These are phyloP conservation scores for Tetragonia tetragonoides DNA, from an alignment of 148 eudicot species.

Conservation along the genomic window DNA sequence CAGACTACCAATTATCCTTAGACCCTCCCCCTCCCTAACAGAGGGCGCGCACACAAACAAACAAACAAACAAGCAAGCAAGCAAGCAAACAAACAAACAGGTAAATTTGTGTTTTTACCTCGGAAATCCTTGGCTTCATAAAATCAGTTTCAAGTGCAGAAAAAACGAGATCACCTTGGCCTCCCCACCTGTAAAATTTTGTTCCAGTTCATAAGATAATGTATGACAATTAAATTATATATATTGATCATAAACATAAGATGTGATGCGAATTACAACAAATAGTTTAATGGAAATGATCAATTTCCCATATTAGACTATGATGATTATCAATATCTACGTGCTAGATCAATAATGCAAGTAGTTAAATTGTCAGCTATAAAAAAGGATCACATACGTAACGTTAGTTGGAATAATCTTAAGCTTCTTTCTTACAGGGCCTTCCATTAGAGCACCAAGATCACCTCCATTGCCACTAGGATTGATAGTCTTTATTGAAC, in stretches of 20 bases:
- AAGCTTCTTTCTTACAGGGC: constrained; percentile 59
- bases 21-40: too few species aligned
- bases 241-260: too few species aligned
- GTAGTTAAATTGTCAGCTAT: background rate
- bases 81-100: background rate
- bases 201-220: background rate
- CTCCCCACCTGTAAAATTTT: constrained; percentile 60
- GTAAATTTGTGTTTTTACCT: constrained; percentile 46
- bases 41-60: too few species aligned
- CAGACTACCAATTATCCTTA: too few species aligned
- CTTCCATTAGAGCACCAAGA: constrained; percentile 59
- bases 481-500: constrained; percentile 21
- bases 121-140: constrained; percentile 79
- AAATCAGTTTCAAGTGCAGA: constrained; percentile 52
- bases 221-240: too few species aligned
- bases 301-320: too few species aligned
- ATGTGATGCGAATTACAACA: too few species aligned
- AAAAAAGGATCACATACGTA: constrained; percentile 36
- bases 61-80: background rate
- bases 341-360: background rate
- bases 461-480: constrained; percentile 34
- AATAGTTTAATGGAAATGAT: too few species aligned
- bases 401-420: constrained; percentile 66
- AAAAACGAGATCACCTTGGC: constrained; percentile 60
- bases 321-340: background rate